Base-by-base conservation (phyloP, 2,329 filamentous ascomycete genomes). In the Blastomyces parvus region DNA sequence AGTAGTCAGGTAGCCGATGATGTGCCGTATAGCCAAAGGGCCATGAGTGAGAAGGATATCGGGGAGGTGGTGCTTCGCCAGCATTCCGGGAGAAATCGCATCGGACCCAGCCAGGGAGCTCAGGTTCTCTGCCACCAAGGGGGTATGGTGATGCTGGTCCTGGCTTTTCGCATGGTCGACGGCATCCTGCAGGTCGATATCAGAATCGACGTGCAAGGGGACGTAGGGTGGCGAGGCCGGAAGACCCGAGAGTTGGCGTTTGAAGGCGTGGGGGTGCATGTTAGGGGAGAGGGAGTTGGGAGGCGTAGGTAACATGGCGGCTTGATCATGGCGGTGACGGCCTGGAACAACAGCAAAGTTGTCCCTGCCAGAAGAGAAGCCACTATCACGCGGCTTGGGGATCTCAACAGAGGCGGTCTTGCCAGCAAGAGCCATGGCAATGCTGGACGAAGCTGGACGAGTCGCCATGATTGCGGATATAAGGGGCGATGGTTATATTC, bases 231-330 rank as follows among this genome's bases (percentile, higher is more conserved):
- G 72, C 59, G 80, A 76, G 61, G 70, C 68, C 61, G 76, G 70
- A 64, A 73, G 68, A 64, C 70, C 68, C 30, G 71, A 70, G 60
- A 72, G 81, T 73, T 87, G 87, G 67, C 85, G 83, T 76, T 88
- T 89, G 73, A 89, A 85, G 71, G 88, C 88, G 71, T 93, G 90
- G 65, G 92, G 90, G 70, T 88, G 87, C 69, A 97, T 83, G 69
- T 86, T 88, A 59, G 93, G 93, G 66, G 92, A 97, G 75, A 97
- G 91, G 77, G 92, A 97, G 81, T 93, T 95, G 66, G 93, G 93
- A 73, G 93, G 93, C 75, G 93, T 97, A 67, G 89, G 91, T 72
- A 96, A 86, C 75, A 79, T 76, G 60, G 68, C 70, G 57, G 72
- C 71, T 53, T 75, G 72, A 63, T 70, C 74, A 13, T 65, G 68